Evolutionary conservation across 1,284 basidiomycete genomes (phyloP), one percentile per base, ranked within the genome.

Genomic region (Irpex rosettiformis): DNA sequence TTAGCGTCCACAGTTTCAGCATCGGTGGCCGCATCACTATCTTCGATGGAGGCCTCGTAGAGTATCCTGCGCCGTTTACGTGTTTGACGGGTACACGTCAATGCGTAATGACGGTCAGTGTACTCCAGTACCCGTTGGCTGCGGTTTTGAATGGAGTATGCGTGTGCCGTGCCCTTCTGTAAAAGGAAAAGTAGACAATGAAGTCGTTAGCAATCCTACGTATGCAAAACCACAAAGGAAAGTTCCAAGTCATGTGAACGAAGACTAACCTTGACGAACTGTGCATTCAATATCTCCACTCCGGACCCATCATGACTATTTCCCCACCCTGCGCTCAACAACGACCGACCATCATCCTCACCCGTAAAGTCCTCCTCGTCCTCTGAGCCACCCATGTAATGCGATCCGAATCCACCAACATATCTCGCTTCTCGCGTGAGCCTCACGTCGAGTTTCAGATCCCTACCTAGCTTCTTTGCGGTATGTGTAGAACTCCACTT

Each of bases 221-320:
- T n/a, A n/a, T n/a, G n/a, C n/a, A n/a, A n/a, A n/a, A n/a, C n/a
- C n/a, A n/a, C n/a, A 37, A 58, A 54, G 16, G 57, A 55, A 57
- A 58, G 45, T 18, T 47, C 43, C 18, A 18, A 18, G 2, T 47
- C 22, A 1, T 18, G 22, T 10, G 24, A 8, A 2, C 55, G 49
- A 62, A 27, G 58, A 78, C 81, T 52, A 61, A 89, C 88, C 75
- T 83, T 74, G 43, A 83, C 77, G 66, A 88, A 84, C 64, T 82
- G 77, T 8, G 82, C 85, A 28, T 75, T 74, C 24, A 90, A 66
- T 51, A 90, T 78, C 72, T 90, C 88, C 65, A 91, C 79, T 21
- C 84, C 88, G 65, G 85, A 84, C 27, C 88, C 88, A 61, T 89
- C 88, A 64, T 91, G 89, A 4, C 84, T 84, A 62, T 80, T 84